Conservation (phyloP, 2,329 filamentous ascomycete genomes). For the Mollisiaceae sp. region DNA sequence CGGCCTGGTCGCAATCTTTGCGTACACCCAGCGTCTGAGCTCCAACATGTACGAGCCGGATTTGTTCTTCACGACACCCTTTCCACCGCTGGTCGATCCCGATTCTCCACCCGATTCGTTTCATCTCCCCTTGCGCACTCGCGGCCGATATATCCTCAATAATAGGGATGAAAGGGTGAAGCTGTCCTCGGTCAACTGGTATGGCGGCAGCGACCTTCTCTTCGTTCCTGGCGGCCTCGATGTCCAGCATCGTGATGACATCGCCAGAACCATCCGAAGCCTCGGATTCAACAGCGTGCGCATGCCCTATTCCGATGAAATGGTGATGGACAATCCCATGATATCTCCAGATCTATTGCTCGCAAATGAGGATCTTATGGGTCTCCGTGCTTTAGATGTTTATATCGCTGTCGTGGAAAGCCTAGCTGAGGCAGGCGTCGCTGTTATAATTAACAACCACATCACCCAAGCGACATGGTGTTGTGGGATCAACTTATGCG, state of each 20-base stretch:
- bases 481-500: constrained; percentile 70
- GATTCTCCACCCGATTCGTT: not conserved
- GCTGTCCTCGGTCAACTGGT: constrained; percentile 72
- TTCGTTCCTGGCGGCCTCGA: constrained; percentile 70
- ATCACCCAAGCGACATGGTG: constrained; percentile 74
- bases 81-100: constrained; percentile 13
- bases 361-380: constrained; percentile 65
- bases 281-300: constrained; percentile 75
- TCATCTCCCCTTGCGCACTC: constrained; percentile 60
- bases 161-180: constrained; percentile 61
- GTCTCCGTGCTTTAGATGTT: constrained; percentile 62
- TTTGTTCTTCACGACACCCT: constrained; percentile 12
- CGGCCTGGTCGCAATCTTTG: constrained; percentile 16
- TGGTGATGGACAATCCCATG: constrained; percentile 64
- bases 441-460: constrained; percentile 61
- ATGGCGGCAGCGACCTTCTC: constrained; percentile 70
- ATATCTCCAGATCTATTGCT: constrained; percentile 56
- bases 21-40: constrained; percentile 4
- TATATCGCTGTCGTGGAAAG: constrained; percentile 52
- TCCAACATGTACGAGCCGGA: constrained; percentile 14
- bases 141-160: constrained; percentile 66
- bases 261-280: constrained; percentile 62
- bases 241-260: constrained; percentile 63
- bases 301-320: constrained; percentile 69
- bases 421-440: constrained; percentile 26